phyloP scores from a whole-genome alignment of 2,329 filamentous ascomycete genomes.

The Didymella pinodella region DNA sequence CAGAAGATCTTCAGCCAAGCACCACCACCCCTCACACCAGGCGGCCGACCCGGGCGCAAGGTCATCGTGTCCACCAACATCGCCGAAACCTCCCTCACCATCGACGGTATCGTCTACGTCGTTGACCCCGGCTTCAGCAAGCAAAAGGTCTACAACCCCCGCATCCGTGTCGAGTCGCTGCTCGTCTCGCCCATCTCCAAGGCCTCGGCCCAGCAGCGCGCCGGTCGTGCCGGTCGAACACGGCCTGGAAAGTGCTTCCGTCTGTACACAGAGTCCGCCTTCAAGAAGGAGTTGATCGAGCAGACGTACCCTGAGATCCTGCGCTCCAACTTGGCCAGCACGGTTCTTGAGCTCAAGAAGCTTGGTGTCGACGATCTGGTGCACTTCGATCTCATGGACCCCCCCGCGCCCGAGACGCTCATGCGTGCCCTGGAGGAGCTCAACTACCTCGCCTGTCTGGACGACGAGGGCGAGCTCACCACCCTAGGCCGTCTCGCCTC shows the following conservation, averaged over 20 bases:
- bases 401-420: constrained; percentile 94
- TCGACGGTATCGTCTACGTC: constrained; percentile 98
- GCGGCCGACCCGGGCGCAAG: constrained; percentile 89
- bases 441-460: constrained; percentile 94
- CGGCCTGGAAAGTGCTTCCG: constrained; percentile 98
- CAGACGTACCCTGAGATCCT: constrained; percentile 97
- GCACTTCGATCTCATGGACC: constrained; percentile 99
- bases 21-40: constrained; percentile 73
- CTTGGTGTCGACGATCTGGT: constrained; percentile 94
- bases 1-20: constrained; percentile 94
- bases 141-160: constrained; percentile 98
- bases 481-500: constrained; percentile 85
- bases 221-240: constrained; percentile 98
- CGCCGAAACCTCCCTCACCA: constrained; percentile 95
- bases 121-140: constrained; percentile 99
- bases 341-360: constrained; percentile 96
- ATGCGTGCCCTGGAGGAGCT: constrained; percentile 98
- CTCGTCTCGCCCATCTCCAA: constrained; percentile 98
- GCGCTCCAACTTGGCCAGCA: constrained; percentile 91
- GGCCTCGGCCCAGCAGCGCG: constrained; percentile 94
- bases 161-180: constrained; percentile 93
- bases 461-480: constrained; percentile 95
- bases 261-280: constrained; percentile 91
- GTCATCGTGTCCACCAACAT: constrained; percentile 97
- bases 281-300: constrained; percentile 97